Evolutionary conservation across 208 protist genomes (phyloP).

Genomic region (Trypanosoma platydactyli): DNA sequence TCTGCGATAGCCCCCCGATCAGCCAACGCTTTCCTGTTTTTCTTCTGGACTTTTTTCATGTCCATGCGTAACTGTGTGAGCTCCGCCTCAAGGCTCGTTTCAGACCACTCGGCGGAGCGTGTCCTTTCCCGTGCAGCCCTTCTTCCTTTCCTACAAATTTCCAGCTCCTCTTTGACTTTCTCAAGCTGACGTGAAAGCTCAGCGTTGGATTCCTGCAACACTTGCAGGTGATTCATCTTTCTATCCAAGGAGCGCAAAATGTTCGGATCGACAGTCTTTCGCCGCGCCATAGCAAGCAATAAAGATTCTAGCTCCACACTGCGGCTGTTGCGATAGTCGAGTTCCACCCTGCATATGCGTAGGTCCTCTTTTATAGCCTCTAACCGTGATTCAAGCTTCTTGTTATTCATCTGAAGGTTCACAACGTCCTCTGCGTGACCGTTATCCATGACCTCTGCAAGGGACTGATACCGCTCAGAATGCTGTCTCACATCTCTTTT

Average conservation of each 20-base stretch:
- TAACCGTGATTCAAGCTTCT: conserved; percentile 33
- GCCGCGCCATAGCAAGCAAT: background rate
- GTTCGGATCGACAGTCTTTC: conserved; percentile 10
- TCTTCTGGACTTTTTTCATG: conserved; percentile 43
- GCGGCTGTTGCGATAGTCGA: conserved; percentile 7
- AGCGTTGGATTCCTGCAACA: conserved; percentile 29
- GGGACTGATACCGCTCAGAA: conserved; percentile 6
- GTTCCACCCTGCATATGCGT: background rate
- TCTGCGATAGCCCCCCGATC: conserved; percentile 32
- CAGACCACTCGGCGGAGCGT: conserved; percentile 7
- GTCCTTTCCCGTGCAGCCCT: conserved; percentile 10
- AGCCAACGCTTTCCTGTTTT: conserved; percentile 33
- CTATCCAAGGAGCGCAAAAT: conserved; percentile 14
- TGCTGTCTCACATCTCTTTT: background rate
- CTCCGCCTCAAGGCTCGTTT: background rate
- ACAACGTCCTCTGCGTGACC: background rate
- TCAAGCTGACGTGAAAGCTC: conserved; percentile 45
- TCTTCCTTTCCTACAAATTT: conserved; percentile 9
- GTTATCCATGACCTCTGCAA: background rate
- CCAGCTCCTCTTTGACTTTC: conserved; percentile 31
- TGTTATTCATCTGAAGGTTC: background rate
- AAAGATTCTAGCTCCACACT: conserved; percentile 5
- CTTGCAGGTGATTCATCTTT: conserved; percentile 10
- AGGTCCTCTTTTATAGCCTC: background rate
- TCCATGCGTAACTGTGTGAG: conserved; percentile 32